Conservation (phyloP, 306 rosid species). For the Citrullus colocynthis region DNA sequence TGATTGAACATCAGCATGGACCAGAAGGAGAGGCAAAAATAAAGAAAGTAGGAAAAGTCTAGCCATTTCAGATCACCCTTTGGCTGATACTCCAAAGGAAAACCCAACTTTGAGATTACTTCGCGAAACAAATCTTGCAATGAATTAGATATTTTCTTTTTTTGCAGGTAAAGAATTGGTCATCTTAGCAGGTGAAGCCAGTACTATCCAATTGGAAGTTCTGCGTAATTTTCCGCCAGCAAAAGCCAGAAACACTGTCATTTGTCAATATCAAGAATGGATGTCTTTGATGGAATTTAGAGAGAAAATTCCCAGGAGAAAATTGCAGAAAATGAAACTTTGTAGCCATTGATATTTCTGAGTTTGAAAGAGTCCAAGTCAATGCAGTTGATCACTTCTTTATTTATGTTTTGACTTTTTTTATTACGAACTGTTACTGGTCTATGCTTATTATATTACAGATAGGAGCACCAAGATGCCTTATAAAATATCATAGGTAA, state of each 20-base stretch:
- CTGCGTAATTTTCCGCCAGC: neutral
- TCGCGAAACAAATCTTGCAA: neutral
- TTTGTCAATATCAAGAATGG: neutral
- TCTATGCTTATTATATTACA: neutral
- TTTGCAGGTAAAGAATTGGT: neutral
- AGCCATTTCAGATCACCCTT: neutral
- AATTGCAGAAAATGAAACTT: neutral
- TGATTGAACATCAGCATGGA: neutral
- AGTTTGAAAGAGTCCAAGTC: slow-evolving; percentile 3
- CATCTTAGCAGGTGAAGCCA: neutral
- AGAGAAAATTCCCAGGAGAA: neutral
- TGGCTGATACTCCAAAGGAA: neutral
- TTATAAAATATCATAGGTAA: neutral
- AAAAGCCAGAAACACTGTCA: neutral
- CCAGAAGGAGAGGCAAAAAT: neutral
- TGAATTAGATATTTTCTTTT: neutral
- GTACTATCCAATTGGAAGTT: neutral
- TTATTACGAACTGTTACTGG: neutral
- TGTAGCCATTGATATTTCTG: neutral
- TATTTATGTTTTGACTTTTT: neutral
- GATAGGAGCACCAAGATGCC: neutral
- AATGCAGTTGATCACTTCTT: neutral
- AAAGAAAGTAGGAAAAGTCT: neutral
- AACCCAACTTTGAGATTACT: neutral
- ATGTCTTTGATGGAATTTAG: neutral